phyloP scores from a whole-genome alignment of 2,329 filamentous ascomycete genomes.

The Onygenales sp. region DNA sequence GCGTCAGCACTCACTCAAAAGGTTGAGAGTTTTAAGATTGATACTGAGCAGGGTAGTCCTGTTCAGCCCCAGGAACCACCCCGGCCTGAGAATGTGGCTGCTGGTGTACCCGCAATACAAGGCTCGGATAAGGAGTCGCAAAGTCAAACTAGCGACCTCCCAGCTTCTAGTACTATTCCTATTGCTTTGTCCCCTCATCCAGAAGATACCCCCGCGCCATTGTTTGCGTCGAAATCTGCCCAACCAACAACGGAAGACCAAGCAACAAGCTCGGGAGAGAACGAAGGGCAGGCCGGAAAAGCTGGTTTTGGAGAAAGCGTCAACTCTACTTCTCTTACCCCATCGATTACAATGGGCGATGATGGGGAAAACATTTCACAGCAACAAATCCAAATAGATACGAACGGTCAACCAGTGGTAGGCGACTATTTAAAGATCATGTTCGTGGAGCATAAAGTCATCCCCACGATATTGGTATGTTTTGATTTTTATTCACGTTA shows the following conservation, averaged over 20 bases:
- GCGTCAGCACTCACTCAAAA: conserved; percentile 46
- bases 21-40: conserved; percentile 49
- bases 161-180: not conserved
- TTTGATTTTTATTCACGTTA: conserved; percentile 4
- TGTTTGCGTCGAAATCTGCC: conserved; percentile 44
- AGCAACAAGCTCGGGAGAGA: not conserved
- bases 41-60: conserved; percentile 46
- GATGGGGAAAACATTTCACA: not conserved
- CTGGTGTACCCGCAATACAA: conserved; percentile 4
- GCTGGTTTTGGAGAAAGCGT: not conserved
- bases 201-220: conserved; percentile 59
- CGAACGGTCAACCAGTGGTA: conserved; percentile 66
- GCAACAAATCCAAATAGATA: conserved; percentile 46
- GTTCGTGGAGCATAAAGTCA: conserved; percentile 88
- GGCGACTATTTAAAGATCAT: conserved; percentile 92
- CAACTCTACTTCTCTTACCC: not conserved
- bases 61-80: conserved; percentile 23
- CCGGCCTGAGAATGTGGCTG: conserved; percentile 3
- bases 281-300: not conserved
- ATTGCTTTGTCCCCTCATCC: conserved; percentile 43
- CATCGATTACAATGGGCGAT: conserved; percentile 1
- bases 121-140: not conserved
- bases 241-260: conserved; percentile 4
- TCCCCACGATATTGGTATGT: conserved; percentile 87
- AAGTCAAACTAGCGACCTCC: not conserved